These are phyloP conservation scores for Talaromyces amestolkiae DNA, from an alignment of 2,329 filamentous ascomycete species.

Conservation along the genomic window DNA sequence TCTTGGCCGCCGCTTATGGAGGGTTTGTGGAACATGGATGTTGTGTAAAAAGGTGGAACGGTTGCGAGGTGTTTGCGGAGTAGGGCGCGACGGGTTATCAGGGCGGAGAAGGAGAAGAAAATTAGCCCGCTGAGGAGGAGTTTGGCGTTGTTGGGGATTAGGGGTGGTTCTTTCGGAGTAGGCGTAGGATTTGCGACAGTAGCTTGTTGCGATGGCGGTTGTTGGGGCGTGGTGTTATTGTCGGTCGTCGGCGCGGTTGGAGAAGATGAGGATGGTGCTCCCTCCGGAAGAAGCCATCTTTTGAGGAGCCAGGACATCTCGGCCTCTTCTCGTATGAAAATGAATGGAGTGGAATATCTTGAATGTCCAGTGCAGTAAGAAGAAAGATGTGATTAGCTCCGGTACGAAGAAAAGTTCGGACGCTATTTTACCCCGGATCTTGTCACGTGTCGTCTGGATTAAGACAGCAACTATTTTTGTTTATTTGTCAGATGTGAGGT, in stretches of 20 bases:
- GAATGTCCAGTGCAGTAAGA: background rate
- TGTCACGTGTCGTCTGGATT: background rate
- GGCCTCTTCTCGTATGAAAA: background rate
- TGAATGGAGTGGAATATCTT: background rate
- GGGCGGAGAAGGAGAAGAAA: constrained; percentile 70
- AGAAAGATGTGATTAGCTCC: background rate
- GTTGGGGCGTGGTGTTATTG: background rate
- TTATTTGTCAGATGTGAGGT: no score
- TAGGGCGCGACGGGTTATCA: constrained; percentile 70
- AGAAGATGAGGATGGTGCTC: background rate
- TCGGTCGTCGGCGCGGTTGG: background rate
- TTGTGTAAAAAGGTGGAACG: constrained; percentile 67
- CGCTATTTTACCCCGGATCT: background rate
- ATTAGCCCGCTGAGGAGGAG: constrained; percentile 72
- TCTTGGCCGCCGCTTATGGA: constrained; percentile 65
- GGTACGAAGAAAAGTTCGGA: background rate
- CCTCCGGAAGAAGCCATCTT: constrained; percentile 17
- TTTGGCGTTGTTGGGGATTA: constrained; percentile 34
- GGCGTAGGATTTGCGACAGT: background rate
- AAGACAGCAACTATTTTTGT: no score
- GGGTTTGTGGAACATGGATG: constrained; percentile 45
- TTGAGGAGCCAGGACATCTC: constrained; percentile 18
- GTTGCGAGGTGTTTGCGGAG: constrained; percentile 59
- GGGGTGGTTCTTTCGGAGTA: background rate
- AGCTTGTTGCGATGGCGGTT: constrained; percentile 18